Base-by-base conservation (phyloP, 202 grass and related monocot genomes). In the Tripidium arundinaceum region DNA sequence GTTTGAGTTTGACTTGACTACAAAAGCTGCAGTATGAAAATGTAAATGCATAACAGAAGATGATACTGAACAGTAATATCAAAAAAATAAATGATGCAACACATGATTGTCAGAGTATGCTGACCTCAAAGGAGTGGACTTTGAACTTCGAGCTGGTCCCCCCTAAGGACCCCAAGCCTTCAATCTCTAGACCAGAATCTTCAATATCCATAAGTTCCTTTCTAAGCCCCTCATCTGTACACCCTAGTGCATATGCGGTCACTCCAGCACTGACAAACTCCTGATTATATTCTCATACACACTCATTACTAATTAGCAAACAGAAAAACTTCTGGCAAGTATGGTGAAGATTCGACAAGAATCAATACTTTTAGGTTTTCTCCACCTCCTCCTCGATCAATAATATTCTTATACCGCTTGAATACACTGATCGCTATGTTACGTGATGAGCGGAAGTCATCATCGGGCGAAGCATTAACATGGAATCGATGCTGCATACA, bases 341-440 rank as follows among this genome's bases (percentile, higher is more conserved):
- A 40, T 45, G 5, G 52, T 55, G 24, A 73, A 85, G 3, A 89
- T 80, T 74, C 33, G 79, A 63, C 4, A 70, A 68, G 68, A 63
- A 84, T 6, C 7, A 22, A 24, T 93, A 98, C 96, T 76, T 85
- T 88, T 66, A 98, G 77, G 83, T 98, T 93, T 25, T 95, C 96
- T 37, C 79, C 86, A 52, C 88, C 80, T 83, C 96, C 92, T 60
- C 95, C 92, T 54, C 92, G 88, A 65, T 98, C 86, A 68, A 98
- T 84, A 19, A 88, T 74, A 75, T 90, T 98, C 75, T 88, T 92
- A 86, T 98, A 98, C 37, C 89, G 84, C 68, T 90, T 98, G 78
- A 98, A 98, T 27, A 98, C 58, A 72, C 84, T 98, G 66, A 84
- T 90, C 3, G 92, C 96, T 79, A 98, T 93, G 68, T 95, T 95